Evolutionary conservation across 495 filamentous ascomycete genomes (phyloP).

Genomic region (Bombardia bombarda): DNA sequence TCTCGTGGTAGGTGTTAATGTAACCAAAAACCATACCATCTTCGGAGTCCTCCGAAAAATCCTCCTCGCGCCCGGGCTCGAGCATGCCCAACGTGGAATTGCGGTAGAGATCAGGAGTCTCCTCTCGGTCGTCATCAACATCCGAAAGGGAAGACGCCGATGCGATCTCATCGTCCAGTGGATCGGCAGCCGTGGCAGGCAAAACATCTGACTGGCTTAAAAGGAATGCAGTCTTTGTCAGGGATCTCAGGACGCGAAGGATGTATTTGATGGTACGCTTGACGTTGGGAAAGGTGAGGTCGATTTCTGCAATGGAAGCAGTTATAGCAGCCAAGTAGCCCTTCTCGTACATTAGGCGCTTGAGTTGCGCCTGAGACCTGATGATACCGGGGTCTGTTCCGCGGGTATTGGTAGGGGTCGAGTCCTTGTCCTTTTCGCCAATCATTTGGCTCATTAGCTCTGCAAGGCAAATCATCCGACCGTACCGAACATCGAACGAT

Average conservation of each 20-base stretch:
- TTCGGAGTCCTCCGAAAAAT: constrained; percentile 60
- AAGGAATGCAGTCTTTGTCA: constrained; percentile 79
- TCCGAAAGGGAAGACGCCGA: constrained; percentile 87
- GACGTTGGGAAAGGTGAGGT: constrained; percentile 87
- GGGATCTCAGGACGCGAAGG: constrained; percentile 72
- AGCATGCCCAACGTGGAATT: constrained; percentile 95
- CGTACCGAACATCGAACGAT: constrained; percentile 77
- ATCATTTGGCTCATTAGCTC: constrained; percentile 93
- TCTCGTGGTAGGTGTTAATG: not conserved
- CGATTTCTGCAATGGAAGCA: constrained; percentile 88
- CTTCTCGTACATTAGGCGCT: constrained; percentile 96
- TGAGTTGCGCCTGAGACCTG: constrained; percentile 63
- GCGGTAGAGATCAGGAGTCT: constrained; percentile 94
- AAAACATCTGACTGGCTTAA: constrained; percentile 75
- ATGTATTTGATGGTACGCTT: constrained; percentile 96
- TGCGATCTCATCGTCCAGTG: constrained; percentile 80
- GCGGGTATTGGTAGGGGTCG: constrained; percentile 30
- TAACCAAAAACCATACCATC: constrained; percentile 43
- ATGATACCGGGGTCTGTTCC: constrained; percentile 21
- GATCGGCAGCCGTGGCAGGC: constrained; percentile 52
- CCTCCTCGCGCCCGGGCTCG: constrained; percentile 73
- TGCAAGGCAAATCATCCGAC: constrained; percentile 72
- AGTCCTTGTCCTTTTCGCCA: constrained; percentile 59
- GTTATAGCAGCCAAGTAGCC: constrained; percentile 85
- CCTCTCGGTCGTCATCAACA: constrained; percentile 79